phyloP scores from a whole-genome alignment of 140 eudicot genomes.

The Erigeron philadelphicus region DNA sequence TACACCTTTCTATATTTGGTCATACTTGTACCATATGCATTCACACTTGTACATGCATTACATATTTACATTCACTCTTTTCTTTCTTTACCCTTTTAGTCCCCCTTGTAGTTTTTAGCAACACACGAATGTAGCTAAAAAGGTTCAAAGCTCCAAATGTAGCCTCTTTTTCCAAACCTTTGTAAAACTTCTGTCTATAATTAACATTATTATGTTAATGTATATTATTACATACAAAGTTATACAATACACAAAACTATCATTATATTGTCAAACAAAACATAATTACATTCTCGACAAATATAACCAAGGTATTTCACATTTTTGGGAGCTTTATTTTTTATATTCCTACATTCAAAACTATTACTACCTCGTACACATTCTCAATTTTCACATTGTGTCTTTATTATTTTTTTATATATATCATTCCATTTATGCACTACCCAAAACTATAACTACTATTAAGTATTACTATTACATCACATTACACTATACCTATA shows the following conservation, averaged over 20 bases:
- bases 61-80: background rate
- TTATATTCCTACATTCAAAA: conserved; percentile 23
- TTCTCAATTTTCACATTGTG: conserved; percentile 21
- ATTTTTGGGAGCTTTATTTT: conserved; percentile 19
- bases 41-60: background rate
- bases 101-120: background rate
- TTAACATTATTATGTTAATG: background rate
- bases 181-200: background rate
- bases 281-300: conserved; percentile 36
- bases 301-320: conserved; percentile 25
- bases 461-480: too few species aligned
- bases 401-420: conserved; percentile 20
- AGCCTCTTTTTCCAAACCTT: background rate
- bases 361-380: conserved; percentile 17
- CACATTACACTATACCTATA: background rate
- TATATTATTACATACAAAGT: background rate
- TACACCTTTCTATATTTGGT: conserved; percentile 9
- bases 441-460: conserved; percentile 29
- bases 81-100: background rate
- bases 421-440: conserved; percentile 26
- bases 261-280: conserved; percentile 35
- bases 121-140: conserved; percentile 9
- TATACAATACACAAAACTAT: conserved; percentile 10
- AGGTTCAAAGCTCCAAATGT: background rate
- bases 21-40: conserved; percentile 20